Percentiles rank a stretch among this genome's conserved stretches.
These are phyloP conservation scores for Monosporascus sp. DNA, from an alignment of 2,329 filamentous ascomycete species.

Conservation along the genomic window DNA sequence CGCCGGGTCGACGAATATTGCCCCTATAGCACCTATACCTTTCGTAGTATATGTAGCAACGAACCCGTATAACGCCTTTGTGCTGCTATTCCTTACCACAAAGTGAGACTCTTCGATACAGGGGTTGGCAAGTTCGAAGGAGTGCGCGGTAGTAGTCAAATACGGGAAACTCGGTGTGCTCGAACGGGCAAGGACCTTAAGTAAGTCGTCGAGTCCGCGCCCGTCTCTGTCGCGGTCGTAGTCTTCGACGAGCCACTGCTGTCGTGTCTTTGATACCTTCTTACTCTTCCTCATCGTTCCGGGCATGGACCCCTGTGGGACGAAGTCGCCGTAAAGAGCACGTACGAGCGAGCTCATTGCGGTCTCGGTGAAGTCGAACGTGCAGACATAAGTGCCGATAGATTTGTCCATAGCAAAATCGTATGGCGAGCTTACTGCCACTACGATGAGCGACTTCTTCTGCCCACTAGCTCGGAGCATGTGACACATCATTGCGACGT, in stretches of 20 bases:
- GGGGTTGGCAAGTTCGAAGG: slow-evolving; percentile 68
- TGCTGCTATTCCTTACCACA: slow-evolving; percentile 90
- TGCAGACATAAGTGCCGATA: slow-evolving; percentile 90
- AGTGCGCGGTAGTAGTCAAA: slow-evolving; percentile 64
- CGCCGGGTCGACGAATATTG: slow-evolving; percentile 82
- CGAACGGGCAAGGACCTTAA: slow-evolving; percentile 64
- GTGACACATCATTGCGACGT: slow-evolving; percentile 92
- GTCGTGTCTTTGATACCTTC: slow-evolving; percentile 80
- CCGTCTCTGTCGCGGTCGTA: slow-evolving; percentile 78
- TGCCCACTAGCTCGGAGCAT: slow-evolving; percentile 71
- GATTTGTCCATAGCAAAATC: slow-evolving; percentile 91
- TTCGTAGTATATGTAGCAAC: slow-evolving; percentile 81
- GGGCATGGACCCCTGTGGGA: slow-evolving; percentile 54
- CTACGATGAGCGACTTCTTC: slow-evolving; percentile 84
- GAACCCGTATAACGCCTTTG: slow-evolving; percentile 85
- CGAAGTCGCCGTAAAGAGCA: slow-evolving; percentile 72
- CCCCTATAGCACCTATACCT: slow-evolving; percentile 68
- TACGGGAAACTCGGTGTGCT: slow-evolving; percentile 64
- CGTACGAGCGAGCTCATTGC: slow-evolving; percentile 80
- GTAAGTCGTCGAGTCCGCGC: slow-evolving; percentile 67
- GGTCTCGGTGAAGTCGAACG: slow-evolving; percentile 92
- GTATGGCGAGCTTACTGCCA: slow-evolving; percentile 91
- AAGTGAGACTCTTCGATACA: slow-evolving; percentile 79
- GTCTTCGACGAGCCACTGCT: slow-evolving; percentile 90
- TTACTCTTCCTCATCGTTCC: slow-evolving; percentile 82